These are phyloP conservation scores for Phialocephala subalpina DNA, from an alignment of 2,329 filamentous ascomycete species.

Conservation along the genomic window DNA sequence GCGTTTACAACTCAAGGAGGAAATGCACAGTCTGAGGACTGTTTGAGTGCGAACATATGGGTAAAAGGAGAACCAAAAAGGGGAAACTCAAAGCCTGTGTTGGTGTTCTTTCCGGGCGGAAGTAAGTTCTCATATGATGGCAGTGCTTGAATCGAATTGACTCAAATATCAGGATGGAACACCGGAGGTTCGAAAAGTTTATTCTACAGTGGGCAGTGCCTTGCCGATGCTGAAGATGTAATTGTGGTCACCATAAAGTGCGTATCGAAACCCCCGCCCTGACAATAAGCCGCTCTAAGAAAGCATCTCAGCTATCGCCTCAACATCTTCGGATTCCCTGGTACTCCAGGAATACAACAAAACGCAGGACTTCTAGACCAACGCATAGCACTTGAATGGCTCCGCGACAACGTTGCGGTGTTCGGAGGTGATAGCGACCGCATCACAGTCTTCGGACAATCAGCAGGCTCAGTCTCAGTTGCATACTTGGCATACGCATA, in stretches of 20 bases:
- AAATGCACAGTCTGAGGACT: constrained; percentile 41
- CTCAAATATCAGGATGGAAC: constrained; percentile 11
- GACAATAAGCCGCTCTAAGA: no score
- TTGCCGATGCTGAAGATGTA: constrained; percentile 15
- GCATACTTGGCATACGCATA: constrained; percentile 36
- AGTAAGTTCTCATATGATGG: constrained; percentile 1
- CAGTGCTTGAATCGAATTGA: neutral
- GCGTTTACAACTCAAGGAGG: constrained; percentile 22
- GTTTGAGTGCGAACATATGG: constrained; percentile 46
- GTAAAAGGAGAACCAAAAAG: constrained; percentile 27
- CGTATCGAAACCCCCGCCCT: neutral
- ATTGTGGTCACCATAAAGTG: constrained; percentile 17
- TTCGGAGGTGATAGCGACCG: constrained; percentile 62
- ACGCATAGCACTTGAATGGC: constrained; percentile 57
- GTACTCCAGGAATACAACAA: constrained; percentile 22
- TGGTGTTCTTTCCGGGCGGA: constrained; percentile 18
- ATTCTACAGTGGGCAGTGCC: constrained; percentile 13
- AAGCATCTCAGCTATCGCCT: constrained; percentile 48
- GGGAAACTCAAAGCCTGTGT: neutral
- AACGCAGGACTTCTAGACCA: constrained; percentile 64
- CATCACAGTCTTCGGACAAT: constrained; percentile 41
- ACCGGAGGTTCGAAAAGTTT: constrained; percentile 14
- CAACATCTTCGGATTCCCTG: constrained; percentile 4
- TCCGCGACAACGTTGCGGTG: constrained; percentile 57
- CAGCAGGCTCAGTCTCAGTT: constrained; percentile 34